A percentile compares a stretch with the other conserved stretches of the same genome.
These are phyloP conservation scores for Combretum micranthum DNA, from an alignment of 345 rosid species.

Conservation along the genomic window DNA sequence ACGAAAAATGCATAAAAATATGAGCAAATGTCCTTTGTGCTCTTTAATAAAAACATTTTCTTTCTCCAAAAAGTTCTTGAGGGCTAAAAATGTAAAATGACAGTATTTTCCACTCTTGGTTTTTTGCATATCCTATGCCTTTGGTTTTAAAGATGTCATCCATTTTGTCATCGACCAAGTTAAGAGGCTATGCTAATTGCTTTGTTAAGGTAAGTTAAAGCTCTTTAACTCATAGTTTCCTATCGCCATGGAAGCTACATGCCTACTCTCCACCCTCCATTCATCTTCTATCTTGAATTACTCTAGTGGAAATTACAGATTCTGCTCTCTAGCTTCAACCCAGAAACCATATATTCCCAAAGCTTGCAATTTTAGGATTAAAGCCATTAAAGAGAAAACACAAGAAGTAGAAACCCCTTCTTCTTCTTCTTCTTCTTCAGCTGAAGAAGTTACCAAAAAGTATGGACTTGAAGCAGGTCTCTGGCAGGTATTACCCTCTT, in stretches of 20 bases:
- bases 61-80: too few relatives aligned
- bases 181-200: too few relatives aligned
- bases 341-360: constrained; percentile 19
- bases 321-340: constrained; percentile 16
- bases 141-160: too few relatives aligned
- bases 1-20: too few relatives aligned
- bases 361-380: constrained; percentile 29
- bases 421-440: constrained; percentile 36
- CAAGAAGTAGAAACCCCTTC: constrained; percentile 30
- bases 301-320: constrained; percentile 16
- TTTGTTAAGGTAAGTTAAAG: too few relatives aligned
- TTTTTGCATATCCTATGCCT: too few relatives aligned
- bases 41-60: too few relatives aligned
- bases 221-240: too few relatives aligned
- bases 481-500: constrained; percentile 59
- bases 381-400: constrained; percentile 55
- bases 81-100: too few relatives aligned
- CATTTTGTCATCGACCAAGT: too few relatives aligned
- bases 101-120: too few relatives aligned
- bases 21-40: too few relatives aligned
- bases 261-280: constrained; percentile 5
- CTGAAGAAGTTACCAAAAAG: constrained; percentile 71
- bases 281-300: constrained; percentile 16
- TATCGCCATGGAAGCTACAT: constrained; percentile 39
- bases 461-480: constrained; percentile 91